phyloP scores from a whole-genome alignment of 768 basidiomycete genomes.

The Mycena chlorophos region DNA sequence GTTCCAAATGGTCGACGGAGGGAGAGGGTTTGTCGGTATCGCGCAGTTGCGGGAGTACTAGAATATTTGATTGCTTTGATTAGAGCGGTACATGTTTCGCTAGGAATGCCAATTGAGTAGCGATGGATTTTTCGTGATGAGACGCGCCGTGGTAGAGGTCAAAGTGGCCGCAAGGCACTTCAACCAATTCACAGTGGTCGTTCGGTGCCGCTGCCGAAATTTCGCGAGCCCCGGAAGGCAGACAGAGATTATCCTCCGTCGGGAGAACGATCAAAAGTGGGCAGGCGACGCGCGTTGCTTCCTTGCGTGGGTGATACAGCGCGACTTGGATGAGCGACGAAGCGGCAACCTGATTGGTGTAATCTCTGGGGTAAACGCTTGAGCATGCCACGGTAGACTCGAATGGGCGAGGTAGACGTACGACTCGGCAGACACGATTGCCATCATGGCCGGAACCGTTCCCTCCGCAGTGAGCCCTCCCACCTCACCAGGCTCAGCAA shows the following conservation, averaged over 20 bases:
- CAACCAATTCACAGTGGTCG: conserved; percentile 22
- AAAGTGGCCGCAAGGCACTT: conserved; percentile 28
- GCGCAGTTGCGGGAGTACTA: background rate
- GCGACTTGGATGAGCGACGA: conserved; percentile 17
- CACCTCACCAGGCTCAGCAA: conserved; percentile 29
- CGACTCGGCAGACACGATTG: conserved; percentile 6
- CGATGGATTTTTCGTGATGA: conserved; percentile 20
- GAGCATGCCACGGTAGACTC: background rate
- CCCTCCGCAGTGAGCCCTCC: conserved; percentile 29
- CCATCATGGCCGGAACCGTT: conserved; percentile 23
- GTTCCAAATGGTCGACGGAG: background rate
- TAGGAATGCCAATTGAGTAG: conserved; percentile 28
- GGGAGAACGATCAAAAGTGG: conserved; percentile 25
- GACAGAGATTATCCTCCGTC: conserved; percentile 23
- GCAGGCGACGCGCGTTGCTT: conserved; percentile 16
- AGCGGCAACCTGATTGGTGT: conserved; percentile 17
- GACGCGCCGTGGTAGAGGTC: conserved; percentile 26
- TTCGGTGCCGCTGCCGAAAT: conserved; percentile 12
- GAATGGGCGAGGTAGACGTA: background rate
- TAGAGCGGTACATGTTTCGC: conserved; percentile 27
- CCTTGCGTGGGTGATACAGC: conserved; percentile 19
- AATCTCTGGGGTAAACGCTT: conserved; percentile 8
- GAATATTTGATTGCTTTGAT: conserved; percentile 25
- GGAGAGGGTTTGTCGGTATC: background rate
- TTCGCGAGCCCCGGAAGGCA: conserved; percentile 15